These are phyloP conservation scores for Warburgia ugandensis DNA, from an alignment of 164 flowering plant species.

Conservation along the genomic window DNA sequence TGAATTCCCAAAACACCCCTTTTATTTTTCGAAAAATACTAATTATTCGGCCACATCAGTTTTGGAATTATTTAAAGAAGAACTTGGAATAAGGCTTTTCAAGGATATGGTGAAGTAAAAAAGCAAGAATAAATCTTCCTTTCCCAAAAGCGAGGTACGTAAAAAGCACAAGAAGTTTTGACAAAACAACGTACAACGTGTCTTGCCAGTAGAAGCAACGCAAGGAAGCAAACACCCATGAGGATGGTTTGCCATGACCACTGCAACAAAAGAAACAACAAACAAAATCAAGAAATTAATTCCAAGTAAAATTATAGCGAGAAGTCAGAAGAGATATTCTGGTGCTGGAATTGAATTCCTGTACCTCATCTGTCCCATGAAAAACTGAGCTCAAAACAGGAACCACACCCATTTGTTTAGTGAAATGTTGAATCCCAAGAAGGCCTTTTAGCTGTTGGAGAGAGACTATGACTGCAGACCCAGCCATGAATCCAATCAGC, in stretches of 20 bases:
- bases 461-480: constrained; percentile 94
- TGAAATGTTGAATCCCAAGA: constrained; percentile 83
- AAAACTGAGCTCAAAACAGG: constrained; percentile 82
- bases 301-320: background rate
- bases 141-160: background rate
- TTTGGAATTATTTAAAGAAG: no score
- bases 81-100: no score
- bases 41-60: no score
- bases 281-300: background rate
- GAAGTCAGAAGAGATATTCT: background rate
- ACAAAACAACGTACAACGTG: constrained; percentile 23
- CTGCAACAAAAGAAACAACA: constrained; percentile 33
- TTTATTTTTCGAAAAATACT: no score
- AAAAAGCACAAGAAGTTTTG: background rate
- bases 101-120: no score
- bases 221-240: constrained; percentile 80
- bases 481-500: constrained; percentile 90
- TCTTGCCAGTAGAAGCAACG: constrained; percentile 59
- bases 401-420: constrained; percentile 70
- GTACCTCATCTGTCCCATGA: constrained; percentile 57
- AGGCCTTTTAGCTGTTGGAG: constrained; percentile 85
- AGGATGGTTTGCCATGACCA: constrained; percentile 97
- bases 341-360: background rate
- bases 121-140: no score
- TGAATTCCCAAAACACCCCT: no score